Conservation (phyloP, 2,329 filamentous ascomycete genomes). For the Fusarium sulawesiense region DNA sequence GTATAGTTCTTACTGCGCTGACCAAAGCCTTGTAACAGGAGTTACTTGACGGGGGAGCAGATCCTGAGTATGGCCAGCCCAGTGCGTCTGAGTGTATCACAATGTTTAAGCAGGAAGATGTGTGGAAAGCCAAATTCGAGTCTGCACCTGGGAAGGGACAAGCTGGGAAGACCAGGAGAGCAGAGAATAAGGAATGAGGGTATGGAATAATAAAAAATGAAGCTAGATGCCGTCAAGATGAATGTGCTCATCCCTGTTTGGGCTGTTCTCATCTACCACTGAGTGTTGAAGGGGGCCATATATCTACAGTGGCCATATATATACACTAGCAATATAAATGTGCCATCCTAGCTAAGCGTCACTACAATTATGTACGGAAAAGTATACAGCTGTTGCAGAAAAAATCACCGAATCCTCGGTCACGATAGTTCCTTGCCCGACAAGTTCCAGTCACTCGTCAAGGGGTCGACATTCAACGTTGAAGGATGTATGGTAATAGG, state of each 20-base stretch:
- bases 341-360: not conserved
- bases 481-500: not conserved
- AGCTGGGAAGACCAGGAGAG: conserved; percentile 16
- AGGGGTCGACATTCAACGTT: not conserved
- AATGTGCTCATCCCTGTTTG: not conserved
- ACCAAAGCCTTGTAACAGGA: conserved; percentile 46
- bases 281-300: not conserved
- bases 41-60: conserved; percentile 64
- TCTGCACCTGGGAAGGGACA: conserved; percentile 59
- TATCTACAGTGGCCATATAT: not conserved
- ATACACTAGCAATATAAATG: not conserved
- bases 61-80: conserved; percentile 64
- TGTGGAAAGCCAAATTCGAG: conserved; percentile 63
- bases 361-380: not conserved
- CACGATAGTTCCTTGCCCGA: not conserved
- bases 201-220: not conserved
- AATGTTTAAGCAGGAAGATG: conserved; percentile 65
- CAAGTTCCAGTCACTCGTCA: not conserved
- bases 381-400: not conserved
- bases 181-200: not conserved
- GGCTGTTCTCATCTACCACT: not conserved
- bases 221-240: not conserved
- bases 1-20: not conserved
- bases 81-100: conserved; percentile 61
- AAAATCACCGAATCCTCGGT: not conserved